Evolutionary conservation across 2,329 filamentous ascomycete species (phyloP).

Genomic region (Aspergillus vadensis): DNA sequence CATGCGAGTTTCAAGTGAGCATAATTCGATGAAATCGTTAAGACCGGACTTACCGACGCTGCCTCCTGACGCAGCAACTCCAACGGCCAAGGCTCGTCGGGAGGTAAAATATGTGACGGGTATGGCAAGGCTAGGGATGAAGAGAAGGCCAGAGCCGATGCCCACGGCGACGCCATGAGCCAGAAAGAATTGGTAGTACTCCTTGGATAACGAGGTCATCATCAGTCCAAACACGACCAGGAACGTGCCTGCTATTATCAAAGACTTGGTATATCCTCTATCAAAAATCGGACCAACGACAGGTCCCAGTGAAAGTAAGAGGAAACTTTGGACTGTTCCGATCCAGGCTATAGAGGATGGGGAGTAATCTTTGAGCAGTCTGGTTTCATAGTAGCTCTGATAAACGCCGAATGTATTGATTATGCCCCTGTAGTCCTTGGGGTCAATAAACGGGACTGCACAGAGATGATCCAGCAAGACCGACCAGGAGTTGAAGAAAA

Average conservation of each 20-base stretch:
- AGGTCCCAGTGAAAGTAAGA: slow-evolving; percentile 7
- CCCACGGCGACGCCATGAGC: neutral
- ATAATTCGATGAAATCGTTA: no score
- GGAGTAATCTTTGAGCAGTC: slow-evolving; percentile 3
- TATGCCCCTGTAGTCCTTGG: slow-evolving; percentile 1
- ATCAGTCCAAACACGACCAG: slow-evolving; percentile 8
- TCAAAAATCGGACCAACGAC: slow-evolving; percentile 9
- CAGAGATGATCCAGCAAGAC: neutral
- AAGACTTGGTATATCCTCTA: slow-evolving; percentile 5
- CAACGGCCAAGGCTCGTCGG: neutral
- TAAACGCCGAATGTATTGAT: slow-evolving; percentile 13
- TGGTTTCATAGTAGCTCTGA: slow-evolving; percentile 14
- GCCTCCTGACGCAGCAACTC: neutral
- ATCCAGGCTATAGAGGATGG: slow-evolving; percentile 10
- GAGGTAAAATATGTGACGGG: slow-evolving; percentile 6
- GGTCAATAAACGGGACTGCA: neutral
- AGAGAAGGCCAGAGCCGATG: slow-evolving; percentile 2
- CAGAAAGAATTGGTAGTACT: slow-evolving; percentile 7
- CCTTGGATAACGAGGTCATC: slow-evolving; percentile 6
- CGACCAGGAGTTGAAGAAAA: slow-evolving; percentile 12
- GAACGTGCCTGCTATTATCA: slow-evolving; percentile 4
- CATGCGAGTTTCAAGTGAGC: neutral
- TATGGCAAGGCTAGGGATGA: slow-evolving; percentile 5
- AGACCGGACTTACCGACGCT: neutral
- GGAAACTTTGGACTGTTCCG: slow-evolving; percentile 7